Conservation (phyloP, 371 early-diverging fungal species). For the Coemansia sp. region DNA sequence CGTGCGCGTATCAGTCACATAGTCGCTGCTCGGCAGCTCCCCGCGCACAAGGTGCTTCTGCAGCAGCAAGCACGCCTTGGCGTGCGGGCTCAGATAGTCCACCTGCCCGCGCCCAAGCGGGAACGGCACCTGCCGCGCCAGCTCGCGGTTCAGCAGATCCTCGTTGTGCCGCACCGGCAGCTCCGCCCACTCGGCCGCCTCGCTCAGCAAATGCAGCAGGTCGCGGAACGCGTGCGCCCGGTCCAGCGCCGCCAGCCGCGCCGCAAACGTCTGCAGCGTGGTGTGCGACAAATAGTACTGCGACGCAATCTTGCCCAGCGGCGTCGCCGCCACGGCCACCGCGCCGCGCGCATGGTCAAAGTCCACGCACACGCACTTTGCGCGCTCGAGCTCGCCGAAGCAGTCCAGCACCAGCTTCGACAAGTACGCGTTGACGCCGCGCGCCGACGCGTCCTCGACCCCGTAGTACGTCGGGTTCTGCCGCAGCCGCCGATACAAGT, state of each 20-base stretch:
- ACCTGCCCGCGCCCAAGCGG: constrained; percentile 52
- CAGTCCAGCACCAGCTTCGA: constrained; percentile 74
- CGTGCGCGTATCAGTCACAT: constrained; percentile 86
- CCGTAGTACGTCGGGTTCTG: constrained; percentile 96
- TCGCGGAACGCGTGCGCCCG: constrained; percentile 53
- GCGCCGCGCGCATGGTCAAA: constrained; percentile 11
- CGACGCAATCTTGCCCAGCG: constrained; percentile 79
- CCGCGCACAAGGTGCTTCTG: constrained; percentile 79
- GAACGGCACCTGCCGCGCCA: constrained; percentile 64
- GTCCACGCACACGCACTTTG: constrained; percentile 62
- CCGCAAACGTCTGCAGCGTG: constrained; percentile 70
- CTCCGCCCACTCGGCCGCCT: constrained; percentile 84
- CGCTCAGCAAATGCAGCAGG: constrained; percentile 70
- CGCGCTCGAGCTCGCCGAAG: constrained; percentile 62
- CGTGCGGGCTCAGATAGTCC: constrained; percentile 68
- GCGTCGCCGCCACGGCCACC: constrained; percentile 63
- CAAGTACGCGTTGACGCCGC: constrained; percentile 69
- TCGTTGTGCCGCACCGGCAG: constrained; percentile 92
- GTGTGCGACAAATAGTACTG: constrained; percentile 85
- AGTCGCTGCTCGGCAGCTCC: constrained; percentile 79
- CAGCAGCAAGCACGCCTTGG: constrained; percentile 85
- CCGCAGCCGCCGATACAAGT: constrained; percentile 83
- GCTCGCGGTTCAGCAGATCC: constrained; percentile 76
- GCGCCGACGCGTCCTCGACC: constrained; percentile 68
- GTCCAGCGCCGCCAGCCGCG: constrained; percentile 49